Conservation (phyloP, 495 filamentous ascomycete species). For the Tuber magnatum region DNA sequence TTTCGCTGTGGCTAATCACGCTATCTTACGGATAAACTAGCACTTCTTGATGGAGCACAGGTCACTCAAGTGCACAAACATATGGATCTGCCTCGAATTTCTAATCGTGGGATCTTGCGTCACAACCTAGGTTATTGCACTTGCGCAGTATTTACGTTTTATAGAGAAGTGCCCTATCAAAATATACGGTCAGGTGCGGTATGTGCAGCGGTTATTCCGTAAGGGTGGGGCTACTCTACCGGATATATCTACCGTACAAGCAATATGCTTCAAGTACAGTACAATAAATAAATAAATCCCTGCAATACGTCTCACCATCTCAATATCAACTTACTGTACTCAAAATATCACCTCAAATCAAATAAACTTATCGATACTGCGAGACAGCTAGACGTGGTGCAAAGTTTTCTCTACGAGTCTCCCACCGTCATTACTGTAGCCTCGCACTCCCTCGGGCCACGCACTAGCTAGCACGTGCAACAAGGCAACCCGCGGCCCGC, state of each 20-base stretch:
- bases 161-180: background rate
- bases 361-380: background rate
- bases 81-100: background rate
- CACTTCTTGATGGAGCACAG: background rate
- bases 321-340: background rate
- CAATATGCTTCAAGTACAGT: background rate
- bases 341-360: background rate
- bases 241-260: background rate
- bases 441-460: background rate
- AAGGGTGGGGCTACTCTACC: background rate
- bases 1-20: background rate
- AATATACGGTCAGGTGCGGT: background rate
- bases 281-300: background rate
- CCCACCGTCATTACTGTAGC: background rate
- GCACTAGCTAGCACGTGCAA: background rate
- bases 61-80: background rate
- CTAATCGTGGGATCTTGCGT: background rate
- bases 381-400: background rate
- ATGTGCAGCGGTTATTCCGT: background rate
- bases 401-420: background rate
- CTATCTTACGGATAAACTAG: background rate
- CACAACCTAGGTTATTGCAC: background rate
- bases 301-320: background rate
- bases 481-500: background rate
- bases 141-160: background rate